These are phyloP conservation scores for Sicyos edulis DNA, from an alignment of 306 rosid genomes.

Conservation along the genomic window DNA sequence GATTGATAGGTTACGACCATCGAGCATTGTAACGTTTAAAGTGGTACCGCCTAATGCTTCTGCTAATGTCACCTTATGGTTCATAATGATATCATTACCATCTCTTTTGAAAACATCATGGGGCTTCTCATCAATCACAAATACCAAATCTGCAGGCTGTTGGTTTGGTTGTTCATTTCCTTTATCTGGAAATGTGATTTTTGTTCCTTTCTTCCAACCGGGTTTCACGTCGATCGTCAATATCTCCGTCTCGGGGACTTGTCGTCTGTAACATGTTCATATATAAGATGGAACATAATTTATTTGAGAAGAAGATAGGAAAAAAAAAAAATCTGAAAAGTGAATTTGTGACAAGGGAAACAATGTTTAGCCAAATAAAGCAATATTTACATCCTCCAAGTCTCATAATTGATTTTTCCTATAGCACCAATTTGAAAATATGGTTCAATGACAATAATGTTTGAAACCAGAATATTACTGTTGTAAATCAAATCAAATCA, in stretches of 20 bases:
- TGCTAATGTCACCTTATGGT: slow-evolving; percentile 54
- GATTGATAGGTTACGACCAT: slow-evolving; percentile 41
- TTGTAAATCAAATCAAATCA: background rate
- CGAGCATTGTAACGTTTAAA: slow-evolving; percentile 45
- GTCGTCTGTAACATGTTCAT: slow-evolving; percentile 34
- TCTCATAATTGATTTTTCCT: background rate
- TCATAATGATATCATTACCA: slow-evolving; percentile 68
- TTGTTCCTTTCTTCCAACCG: slow-evolving; percentile 96
- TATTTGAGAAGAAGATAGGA: background rate
- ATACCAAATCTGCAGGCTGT: slow-evolving; percentile 79
- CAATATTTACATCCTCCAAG: background rate
- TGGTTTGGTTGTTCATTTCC: slow-evolving; percentile 75
- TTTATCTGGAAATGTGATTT: slow-evolving; percentile 86
- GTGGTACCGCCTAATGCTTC: slow-evolving; percentile 87
- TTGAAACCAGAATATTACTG: background rate
- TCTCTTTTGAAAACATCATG: slow-evolving; percentile 68
- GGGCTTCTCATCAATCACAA: slow-evolving; percentile 88
- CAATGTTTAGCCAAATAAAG: background rate
- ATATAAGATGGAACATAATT: background rate
- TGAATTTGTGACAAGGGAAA: background rate
- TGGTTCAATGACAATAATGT: background rate
- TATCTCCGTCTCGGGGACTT: slow-evolving; percentile 63
- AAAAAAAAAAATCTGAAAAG: background rate
- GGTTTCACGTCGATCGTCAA: slow-evolving; percentile 78
- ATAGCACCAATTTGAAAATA: background rate